Conservation (phyloP, 2,329 filamentous ascomycete species). For the Ascochyta clinopodiicola region DNA sequence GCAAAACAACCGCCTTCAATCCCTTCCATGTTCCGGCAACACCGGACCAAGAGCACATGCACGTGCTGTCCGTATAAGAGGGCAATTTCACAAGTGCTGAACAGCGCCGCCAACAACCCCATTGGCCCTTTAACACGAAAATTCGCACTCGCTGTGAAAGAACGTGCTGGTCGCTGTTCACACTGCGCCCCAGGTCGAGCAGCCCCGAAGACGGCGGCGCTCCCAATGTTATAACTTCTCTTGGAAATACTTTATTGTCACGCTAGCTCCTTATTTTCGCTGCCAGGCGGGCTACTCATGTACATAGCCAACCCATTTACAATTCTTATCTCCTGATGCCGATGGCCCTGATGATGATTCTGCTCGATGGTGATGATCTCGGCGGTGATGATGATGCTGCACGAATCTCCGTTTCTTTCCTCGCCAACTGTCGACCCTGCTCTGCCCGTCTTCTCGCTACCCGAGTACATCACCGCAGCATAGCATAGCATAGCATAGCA, state of each 20-base stretch:
- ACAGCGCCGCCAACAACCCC: constrained; percentile 45
- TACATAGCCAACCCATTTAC: constrained; percentile 26
- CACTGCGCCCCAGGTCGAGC: constrained; percentile 18
- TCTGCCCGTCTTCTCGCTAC: too few species aligned
- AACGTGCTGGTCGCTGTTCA: constrained; percentile 51
- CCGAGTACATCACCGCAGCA: too few species aligned
- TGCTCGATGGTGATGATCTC: too few species aligned
- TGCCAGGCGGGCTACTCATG: constrained; percentile 27
- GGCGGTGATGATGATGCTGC: too few species aligned
- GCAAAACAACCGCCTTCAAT: constrained; percentile 37
- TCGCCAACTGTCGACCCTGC: too few species aligned
- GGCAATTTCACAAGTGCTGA: constrained; percentile 35
- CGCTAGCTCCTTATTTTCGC: constrained; percentile 16
- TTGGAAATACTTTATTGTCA: constrained; percentile 16
- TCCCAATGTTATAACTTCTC: constrained; percentile 20
- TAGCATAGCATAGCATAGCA: constrained; percentile 4
- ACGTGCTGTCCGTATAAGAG: constrained; percentile 53
- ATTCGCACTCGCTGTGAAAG: constrained; percentile 10
- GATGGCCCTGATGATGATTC: not conserved
- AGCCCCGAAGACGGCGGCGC: constrained; percentile 11
- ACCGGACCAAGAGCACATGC: constrained; percentile 47
- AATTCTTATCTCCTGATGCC: not conserved
- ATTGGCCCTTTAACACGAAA: constrained; percentile 44
- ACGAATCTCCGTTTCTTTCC: too few species aligned
- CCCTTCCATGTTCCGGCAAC: constrained; percentile 35